Conservation (phyloP, 768 basidiomycete genomes). For the Russula virescens region DNA sequence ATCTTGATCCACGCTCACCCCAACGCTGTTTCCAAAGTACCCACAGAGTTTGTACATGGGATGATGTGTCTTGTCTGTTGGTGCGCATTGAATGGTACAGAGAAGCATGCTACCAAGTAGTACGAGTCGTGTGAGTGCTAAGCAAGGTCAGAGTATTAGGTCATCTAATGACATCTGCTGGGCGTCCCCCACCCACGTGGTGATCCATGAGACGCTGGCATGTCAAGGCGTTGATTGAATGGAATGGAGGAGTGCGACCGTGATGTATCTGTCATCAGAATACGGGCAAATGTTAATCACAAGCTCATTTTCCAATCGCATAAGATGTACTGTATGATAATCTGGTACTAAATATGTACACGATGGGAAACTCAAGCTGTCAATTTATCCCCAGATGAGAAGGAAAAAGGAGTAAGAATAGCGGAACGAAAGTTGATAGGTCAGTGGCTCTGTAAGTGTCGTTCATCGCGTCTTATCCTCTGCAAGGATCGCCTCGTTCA, state of each 20-base stretch:
- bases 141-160: neutral
- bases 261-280: neutral
- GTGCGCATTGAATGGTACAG: no score
- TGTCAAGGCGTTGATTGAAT: neutral
- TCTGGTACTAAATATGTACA: neutral
- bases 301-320: neutral
- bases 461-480: slow-evolving; percentile 41
- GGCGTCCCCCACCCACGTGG: neutral
- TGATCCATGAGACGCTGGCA: slow-evolving; percentile 1
- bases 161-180: no score
- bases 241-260: neutral
- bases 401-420: neutral
- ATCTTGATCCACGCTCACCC: no score
- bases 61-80: no score
- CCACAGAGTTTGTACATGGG: no score
- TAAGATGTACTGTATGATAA: neutral
- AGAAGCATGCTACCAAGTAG: no score
- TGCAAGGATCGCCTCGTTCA: slow-evolving; percentile 83
- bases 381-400: neutral
- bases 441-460: neutral
- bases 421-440: neutral
- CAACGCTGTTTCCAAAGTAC: no score
- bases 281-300: neutral
- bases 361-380: no score
- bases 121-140: neutral